A percentile compares a stretch with the other conserved stretches of the same genome.
Conservation (phyloP, 106 monocot genomes). For the Dendrobium huoshanense region DNA sequence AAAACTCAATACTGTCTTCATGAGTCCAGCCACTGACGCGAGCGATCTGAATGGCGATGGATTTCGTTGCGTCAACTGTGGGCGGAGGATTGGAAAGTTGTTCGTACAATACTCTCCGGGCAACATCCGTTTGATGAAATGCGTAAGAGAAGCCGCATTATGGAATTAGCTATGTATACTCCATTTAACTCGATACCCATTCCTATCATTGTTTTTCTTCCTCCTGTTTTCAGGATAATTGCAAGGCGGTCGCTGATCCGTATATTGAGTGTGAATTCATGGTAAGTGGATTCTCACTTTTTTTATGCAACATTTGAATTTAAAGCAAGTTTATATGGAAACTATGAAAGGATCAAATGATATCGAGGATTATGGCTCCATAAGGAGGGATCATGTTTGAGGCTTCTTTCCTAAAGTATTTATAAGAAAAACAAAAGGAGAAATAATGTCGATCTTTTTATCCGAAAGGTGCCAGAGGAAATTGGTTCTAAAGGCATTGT, state of each 20-base stretch:
- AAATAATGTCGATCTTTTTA: neutral
- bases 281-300: constrained; percentile 24
- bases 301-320: neutral
- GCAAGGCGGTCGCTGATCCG: constrained; percentile 82
- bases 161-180: neutral
- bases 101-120: constrained; percentile 75
- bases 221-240: constrained; percentile 40
- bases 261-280: constrained; percentile 97
- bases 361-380: neutral
- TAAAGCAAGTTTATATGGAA: constrained; percentile 1
- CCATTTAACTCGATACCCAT: neutral
- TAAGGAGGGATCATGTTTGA: neutral
- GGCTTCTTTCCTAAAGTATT: neutral
- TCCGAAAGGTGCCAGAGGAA: neutral
- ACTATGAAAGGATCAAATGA: neutral
- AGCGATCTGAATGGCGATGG: neutral
- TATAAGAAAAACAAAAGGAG: neutral
- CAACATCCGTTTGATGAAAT: constrained; percentile 90
- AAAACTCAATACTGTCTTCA: neutral
- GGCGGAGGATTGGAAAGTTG: constrained; percentile 26
- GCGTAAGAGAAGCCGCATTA: constrained; percentile 25
- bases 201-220: neutral
- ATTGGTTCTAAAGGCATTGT: neutral
- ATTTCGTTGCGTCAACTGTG: constrained; percentile 58
- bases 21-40: neutral